Evolutionary conservation across 345 rosid genomes (phyloP).

Genomic region (Heritiera littoralis): DNA sequence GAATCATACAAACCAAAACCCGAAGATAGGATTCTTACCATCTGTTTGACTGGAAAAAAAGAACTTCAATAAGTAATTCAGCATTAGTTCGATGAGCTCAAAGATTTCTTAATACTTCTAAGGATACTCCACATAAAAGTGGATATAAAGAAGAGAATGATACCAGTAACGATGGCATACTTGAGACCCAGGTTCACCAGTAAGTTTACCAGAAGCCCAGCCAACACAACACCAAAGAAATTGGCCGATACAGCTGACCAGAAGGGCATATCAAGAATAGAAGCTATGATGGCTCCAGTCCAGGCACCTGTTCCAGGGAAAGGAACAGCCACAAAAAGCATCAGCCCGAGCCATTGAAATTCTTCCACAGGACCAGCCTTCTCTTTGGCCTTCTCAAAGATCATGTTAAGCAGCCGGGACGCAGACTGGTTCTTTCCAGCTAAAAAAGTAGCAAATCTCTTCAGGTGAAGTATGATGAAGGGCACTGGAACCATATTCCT

Average conservation of each 20-base stretch:
- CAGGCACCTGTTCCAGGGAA: conserved; percentile 97
- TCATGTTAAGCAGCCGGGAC: conserved; percentile 55
- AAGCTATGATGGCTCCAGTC: conserved; percentile 91
- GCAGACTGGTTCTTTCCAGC: conserved; percentile 63
- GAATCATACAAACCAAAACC: background rate
- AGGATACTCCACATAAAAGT: conserved; percentile 87
- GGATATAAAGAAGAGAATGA: conserved; percentile 64
- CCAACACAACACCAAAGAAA: conserved; percentile 76
- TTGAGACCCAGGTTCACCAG: conserved; percentile 81
- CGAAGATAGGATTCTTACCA: background rate
- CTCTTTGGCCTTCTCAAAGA: conserved; percentile 68
- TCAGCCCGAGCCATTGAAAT: conserved; percentile 88
- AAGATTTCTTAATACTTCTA: conserved; percentile 57
- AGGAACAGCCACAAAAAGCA: conserved; percentile 96
- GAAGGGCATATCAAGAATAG: conserved; percentile 88
- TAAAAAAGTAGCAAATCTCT: conserved; percentile 63
- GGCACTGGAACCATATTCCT: conserved; percentile 99
- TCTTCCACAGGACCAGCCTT: conserved; percentile 93
- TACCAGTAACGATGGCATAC: conserved; percentile 68
- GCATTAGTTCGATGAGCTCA: conserved; percentile 40
- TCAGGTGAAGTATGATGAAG: conserved; percentile 72
- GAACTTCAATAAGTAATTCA: background rate
- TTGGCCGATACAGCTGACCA: conserved; percentile 80
- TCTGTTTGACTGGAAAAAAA: background rate
- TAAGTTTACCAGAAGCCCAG: conserved; percentile 82